Percentiles rank a stretch among this genome's conserved stretches.
phyloP scores from a whole-genome alignment of 352 stramenopile genomes.

The Phytophthora quininea region DNA sequence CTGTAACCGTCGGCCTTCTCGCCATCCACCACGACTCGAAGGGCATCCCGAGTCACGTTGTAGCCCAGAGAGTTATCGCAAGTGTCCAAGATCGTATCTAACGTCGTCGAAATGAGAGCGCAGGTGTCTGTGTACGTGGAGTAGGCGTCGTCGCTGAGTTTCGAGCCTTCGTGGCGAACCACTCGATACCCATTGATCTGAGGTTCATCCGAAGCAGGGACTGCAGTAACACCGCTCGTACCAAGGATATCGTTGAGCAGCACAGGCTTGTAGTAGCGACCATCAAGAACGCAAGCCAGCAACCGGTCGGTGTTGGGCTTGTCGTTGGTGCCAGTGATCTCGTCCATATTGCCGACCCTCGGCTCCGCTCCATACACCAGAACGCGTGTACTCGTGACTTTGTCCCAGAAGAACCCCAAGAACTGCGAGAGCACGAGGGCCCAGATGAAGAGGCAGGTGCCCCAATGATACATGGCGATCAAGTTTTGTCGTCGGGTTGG shows the following conservation, averaged over 20 bases:
- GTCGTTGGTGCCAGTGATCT: conserved; percentile 48
- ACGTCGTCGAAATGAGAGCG: conserved; percentile 27
- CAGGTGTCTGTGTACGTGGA: conserved; percentile 32
- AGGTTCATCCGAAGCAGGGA: conserved; percentile 8
- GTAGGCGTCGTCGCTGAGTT: conserved; percentile 24
- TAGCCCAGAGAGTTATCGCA: conserved; percentile 39
- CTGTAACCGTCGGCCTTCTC: conserved; percentile 7
- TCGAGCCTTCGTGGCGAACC: conserved; percentile 8
- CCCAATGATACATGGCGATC: conserved; percentile 35
- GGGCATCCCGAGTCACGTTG: conserved; percentile 21
- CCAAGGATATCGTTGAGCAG: conserved; percentile 42
- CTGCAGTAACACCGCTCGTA: conserved; percentile 2
- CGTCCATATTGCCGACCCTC: conserved; percentile 14
- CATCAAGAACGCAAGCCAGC: conserved; percentile 50
- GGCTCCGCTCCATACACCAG: conserved; percentile 26
- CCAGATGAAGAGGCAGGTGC: conserved; percentile 35
- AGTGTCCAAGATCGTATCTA: conserved; percentile 34
- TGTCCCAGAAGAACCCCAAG: conserved; percentile 38
- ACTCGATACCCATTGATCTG: conserved; percentile 37
- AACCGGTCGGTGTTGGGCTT: conserved; percentile 53
- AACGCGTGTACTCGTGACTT: conserved; percentile 1
- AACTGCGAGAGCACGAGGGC: conserved; percentile 36
- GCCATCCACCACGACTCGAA: conserved; percentile 35
- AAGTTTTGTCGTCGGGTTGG: conserved; percentile 19
- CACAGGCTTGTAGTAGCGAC: conserved; percentile 40